A percentile compares a stretch with the other conserved stretches of the same genome.
Conservation (phyloP, 306 rosid genomes). For the Corylus americana region DNA sequence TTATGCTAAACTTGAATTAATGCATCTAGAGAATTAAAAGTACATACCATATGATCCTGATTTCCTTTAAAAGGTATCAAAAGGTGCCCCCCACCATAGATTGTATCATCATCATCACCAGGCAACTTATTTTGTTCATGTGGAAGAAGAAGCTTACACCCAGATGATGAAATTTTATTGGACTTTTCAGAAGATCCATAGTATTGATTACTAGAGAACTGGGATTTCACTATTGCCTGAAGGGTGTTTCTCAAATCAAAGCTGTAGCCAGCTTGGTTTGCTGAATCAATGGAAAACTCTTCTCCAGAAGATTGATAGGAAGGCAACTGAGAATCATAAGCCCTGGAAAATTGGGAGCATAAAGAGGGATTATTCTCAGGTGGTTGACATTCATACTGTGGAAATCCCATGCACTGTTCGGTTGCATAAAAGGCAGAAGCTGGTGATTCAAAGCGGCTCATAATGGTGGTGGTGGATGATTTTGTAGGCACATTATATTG, state of each 20-base stretch:
- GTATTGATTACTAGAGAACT: conserved; percentile 25
- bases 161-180: conserved; percentile 29
- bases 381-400: conserved; percentile 48
- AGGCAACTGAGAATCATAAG: conserved; percentile 45
- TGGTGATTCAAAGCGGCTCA: conserved; percentile 66
- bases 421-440: conserved; percentile 68
- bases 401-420: conserved; percentile 72
- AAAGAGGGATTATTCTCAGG: conserved; percentile 28
- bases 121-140: conserved; percentile 39
- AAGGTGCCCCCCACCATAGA: conserved; percentile 33
- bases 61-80: conserved; percentile 41
- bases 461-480: conserved; percentile 39
- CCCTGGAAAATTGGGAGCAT: conserved; percentile 33
- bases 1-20: neutral
- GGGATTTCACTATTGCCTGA: conserved; percentile 55
- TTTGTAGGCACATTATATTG: conserved; percentile 36
- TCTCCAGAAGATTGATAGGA: conserved; percentile 44
- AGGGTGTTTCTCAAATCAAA: conserved; percentile 52
- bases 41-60: conserved; percentile 57
- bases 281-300: conserved; percentile 35
- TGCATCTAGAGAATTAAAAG: neutral
- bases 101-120: conserved; percentile 28
- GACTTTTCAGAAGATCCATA: conserved; percentile 31
- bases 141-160: conserved; percentile 36
- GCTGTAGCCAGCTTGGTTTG: conserved; percentile 37